A percentile compares a stretch with the other conserved stretches of the same genome.
phyloP scores from a whole-genome alignment of 192 early-diverging fungal species.

The Phlyctochytrium planicorne region DNA sequence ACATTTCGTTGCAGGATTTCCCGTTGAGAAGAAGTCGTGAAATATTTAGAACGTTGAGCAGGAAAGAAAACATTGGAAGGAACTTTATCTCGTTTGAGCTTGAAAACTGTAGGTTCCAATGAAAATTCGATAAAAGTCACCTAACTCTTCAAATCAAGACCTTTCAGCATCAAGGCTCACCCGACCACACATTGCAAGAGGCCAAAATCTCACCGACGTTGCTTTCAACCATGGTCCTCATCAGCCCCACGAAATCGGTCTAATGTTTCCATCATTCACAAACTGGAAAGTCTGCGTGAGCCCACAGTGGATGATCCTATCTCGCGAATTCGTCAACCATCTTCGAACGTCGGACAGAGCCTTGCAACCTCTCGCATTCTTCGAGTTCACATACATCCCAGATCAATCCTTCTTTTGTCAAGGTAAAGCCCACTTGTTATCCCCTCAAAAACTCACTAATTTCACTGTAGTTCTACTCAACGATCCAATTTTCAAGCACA shows the following conservation, averaged over 20 bases:
- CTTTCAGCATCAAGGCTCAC: neutral
- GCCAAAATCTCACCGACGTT: neutral
- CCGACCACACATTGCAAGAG: neutral
- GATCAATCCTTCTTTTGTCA: constrained; percentile 33
- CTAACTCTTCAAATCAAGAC: no score
- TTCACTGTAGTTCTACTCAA: constrained; percentile 19
- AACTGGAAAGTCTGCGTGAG: constrained; percentile 29
- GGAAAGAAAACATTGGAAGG: constrained; percentile 16
- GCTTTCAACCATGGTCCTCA: neutral
- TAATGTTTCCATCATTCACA: constrained; percentile 27
- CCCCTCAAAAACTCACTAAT: neutral
- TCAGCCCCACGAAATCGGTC: constrained; percentile 12
- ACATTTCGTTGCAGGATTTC: constrained; percentile 41
- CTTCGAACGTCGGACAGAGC: constrained; percentile 17
- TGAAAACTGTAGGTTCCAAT: constrained; percentile 11
- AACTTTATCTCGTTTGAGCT: constrained; percentile 45
- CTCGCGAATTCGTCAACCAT: constrained; percentile 23
- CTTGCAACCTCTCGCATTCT: constrained; percentile 26
- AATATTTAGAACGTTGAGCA: constrained; percentile 30
- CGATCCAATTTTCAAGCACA: constrained; percentile 18
- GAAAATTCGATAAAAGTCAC: no score
- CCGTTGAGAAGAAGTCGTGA: constrained; percentile 38
- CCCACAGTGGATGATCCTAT: constrained; percentile 41
- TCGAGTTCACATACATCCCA: constrained; percentile 35
- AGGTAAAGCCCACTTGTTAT: neutral